Percentiles rank a stretch among this genome's conserved stretches.
These are phyloP conservation scores for Pisolithus orientalis DNA, from an alignment of 768 basidiomycete genomes.

Conservation along the genomic window DNA sequence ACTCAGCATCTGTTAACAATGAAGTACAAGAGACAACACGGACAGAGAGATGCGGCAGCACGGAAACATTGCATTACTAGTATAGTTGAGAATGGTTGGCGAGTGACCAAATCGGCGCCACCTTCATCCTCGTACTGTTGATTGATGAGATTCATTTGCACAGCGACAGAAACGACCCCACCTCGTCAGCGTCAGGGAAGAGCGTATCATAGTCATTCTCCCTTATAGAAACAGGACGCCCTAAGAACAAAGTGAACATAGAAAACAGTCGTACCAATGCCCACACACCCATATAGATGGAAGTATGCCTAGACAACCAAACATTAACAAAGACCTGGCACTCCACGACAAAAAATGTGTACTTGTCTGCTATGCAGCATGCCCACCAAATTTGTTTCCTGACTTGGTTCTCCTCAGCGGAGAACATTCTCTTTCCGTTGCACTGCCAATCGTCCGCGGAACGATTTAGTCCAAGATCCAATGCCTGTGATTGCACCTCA, in stretches of 20 bases:
- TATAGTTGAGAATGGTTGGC: conserved; percentile 33
- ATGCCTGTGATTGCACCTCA: conserved; percentile 42
- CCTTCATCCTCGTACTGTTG: conserved; percentile 52
- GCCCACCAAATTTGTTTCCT: conserved; percentile 79
- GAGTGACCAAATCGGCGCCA: conserved; percentile 30
- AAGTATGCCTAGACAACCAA: conserved; percentile 46
- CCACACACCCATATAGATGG: conserved; percentile 62
- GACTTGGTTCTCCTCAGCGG: conserved; percentile 58
- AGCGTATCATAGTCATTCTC: conserved; percentile 68
- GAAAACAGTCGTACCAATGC: neutral
- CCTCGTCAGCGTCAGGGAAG: conserved; percentile 50
- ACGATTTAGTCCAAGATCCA: conserved; percentile 77
- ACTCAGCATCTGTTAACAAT: conserved; percentile 1
- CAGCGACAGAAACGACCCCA: conserved; percentile 20
- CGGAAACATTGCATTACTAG: conserved; percentile 52
- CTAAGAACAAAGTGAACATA: conserved; percentile 26
- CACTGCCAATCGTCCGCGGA: conserved; percentile 71
- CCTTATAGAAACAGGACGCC: conserved; percentile 61
- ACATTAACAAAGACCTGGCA: conserved; percentile 1
- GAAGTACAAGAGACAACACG: conserved; percentile 15
- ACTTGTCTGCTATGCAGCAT: conserved; percentile 69
- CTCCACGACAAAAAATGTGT: conserved; percentile 13
- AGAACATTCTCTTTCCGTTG: conserved; percentile 55
- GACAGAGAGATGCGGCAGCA: conserved; percentile 54
- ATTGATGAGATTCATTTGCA: conserved; percentile 5